These are phyloP conservation scores for Chytriomyces hyalinus DNA, from an alignment of 192 early-diverging fungal species.

Conservation along the genomic window DNA sequence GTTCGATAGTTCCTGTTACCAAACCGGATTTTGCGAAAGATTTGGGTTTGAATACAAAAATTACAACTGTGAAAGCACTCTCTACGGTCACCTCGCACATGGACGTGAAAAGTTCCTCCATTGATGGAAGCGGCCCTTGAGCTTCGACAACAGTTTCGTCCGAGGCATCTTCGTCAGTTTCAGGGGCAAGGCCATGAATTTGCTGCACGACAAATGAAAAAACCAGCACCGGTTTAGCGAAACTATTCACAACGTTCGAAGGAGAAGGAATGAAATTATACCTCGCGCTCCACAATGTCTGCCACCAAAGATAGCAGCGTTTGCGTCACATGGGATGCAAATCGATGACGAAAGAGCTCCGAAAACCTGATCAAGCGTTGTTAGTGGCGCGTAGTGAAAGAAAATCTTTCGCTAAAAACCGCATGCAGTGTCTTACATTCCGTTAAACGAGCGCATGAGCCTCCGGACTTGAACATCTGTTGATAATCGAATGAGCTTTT, in stretches of 20 bases:
- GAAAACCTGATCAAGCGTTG: constrained; percentile 39
- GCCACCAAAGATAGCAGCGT: constrained; percentile 76
- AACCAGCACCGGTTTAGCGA: not conserved
- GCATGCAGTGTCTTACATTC: constrained; percentile 29
- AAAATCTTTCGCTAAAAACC: too few relatives aligned
- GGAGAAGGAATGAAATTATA: constrained; percentile 35
- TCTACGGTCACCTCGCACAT: constrained; percentile 60
- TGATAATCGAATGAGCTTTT: constrained; percentile 76
- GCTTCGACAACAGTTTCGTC: constrained; percentile 28
- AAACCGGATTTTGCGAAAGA: too few relatives aligned
- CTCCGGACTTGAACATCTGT: constrained; percentile 76
- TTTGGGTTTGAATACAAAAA: too few relatives aligned
- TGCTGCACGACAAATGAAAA: constrained; percentile 16
- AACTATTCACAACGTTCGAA: not conserved
- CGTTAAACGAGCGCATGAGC: constrained; percentile 63
- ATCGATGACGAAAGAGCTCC: constrained; percentile 79
- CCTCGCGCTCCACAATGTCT: constrained; percentile 77
- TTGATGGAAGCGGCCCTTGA: constrained; percentile 65
- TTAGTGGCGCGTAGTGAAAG: too few relatives aligned
- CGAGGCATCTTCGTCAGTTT: constrained; percentile 34
- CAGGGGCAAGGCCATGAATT: constrained; percentile 14
- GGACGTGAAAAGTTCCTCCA: constrained; percentile 65
- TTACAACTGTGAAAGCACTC: not conserved
- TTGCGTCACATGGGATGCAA: constrained; percentile 87
- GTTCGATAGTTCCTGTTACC: constrained; percentile 23